These are phyloP conservation scores for Xerocomellus dryophilus DNA, from an alignment of 768 basidiomycete genomes.

Conservation along the genomic window DNA sequence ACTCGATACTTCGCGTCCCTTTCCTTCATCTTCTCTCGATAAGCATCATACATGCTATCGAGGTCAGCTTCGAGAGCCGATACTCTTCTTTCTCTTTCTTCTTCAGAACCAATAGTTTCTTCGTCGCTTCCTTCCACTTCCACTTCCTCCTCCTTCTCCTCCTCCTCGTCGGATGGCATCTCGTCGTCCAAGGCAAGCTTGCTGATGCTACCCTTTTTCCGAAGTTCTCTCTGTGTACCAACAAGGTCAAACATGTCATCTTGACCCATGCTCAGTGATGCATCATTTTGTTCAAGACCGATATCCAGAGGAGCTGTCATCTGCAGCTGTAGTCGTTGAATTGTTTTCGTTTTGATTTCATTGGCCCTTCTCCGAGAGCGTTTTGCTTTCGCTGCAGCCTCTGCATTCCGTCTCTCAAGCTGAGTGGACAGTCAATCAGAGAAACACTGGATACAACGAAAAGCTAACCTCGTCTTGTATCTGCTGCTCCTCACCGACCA, in stretches of 20 bases:
- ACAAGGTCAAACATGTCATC: conserved; percentile 88
- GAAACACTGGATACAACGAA: neutral
- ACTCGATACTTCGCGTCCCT: conserved; percentile 86
- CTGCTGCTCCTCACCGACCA: conserved; percentile 82
- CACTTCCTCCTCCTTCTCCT: conserved; percentile 39
- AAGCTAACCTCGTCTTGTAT: conserved; percentile 78
- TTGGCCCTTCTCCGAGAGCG: conserved; percentile 82
- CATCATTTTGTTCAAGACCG: conserved; percentile 80
- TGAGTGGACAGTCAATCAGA: conserved; percentile 31
- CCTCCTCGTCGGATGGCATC: conserved; percentile 43
- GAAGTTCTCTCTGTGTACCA: conserved; percentile 48
- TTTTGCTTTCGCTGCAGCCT: conserved; percentile 68
- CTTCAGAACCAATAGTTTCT: conserved; percentile 56
- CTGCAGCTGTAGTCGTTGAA: conserved; percentile 92
- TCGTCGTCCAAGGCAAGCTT: conserved; percentile 43
- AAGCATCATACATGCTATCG: conserved; percentile 85
- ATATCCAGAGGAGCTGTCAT: conserved; percentile 99
- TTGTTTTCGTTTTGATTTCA: conserved; percentile 81
- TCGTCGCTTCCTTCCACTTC: conserved; percentile 33
- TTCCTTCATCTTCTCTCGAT: conserved; percentile 75
- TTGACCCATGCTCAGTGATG: conserved; percentile 67
- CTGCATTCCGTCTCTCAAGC: conserved; percentile 82
- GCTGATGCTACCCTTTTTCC: conserved; percentile 40
- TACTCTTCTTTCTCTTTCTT: conserved; percentile 64
- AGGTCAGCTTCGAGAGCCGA: conserved; percentile 76